Evolutionary conservation across 208 protist species (phyloP), one percentile per base, ranked within the genome.

Genomic region (Wallacemonas sp.): DNA sequence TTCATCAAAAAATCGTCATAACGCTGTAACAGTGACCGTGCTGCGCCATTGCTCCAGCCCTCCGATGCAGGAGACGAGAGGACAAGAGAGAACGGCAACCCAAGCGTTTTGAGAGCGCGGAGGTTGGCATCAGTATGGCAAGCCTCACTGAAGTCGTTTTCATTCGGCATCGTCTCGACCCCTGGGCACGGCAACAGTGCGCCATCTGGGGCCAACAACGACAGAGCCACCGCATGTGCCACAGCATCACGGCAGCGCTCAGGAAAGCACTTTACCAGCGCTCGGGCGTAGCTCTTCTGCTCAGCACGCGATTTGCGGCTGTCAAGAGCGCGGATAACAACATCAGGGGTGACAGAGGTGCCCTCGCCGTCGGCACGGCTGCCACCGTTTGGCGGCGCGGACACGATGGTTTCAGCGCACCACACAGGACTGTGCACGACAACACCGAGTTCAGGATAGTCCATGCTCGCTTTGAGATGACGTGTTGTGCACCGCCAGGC

Each of bases 241-340:
- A 94, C 68, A 22, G 65, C 72, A 1, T 62, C 62, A 0, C 14
- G 46, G 51, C 84, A 91, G 26, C 75, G 26, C 11, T 73, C 49
- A 22, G 63, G 53, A 68, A 81, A 94, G 58, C 26, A 60, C 59
- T 76, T 63, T 12, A 66, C 74, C 2, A 94, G 65, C 0, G 84
- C 66, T 15, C 11, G 28, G 4, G 51, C 51, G 51, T 21, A 38
- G 31, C 51, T 58, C 1, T 58, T 90, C 28, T 86, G 79, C 46
- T 90, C 80, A 53, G 82, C 86, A 26, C 68, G 51, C 30, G 79
- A 82, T 71, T 91, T 94, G 24, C 80, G 82, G n/a, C 39, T 44
- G 51, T 90, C 83, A 39, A 78, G 71, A 14, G 73, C 78, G 36
- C 36, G 36, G 36, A 41, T 6, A 41, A 14, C 36, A 41, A 14